Percentiles rank a stretch among this genome's conserved stretches.
phyloP scores from a whole-genome alignment of 306 rosid species.

The peach (Prunus persica) region Prunus_persica_NCBIv2 NC_034012.1:16728501-16729000 shows the following conservation, averaged over 20 bases:
- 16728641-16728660: not conserved
- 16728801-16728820: not conserved
- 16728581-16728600: not conserved
- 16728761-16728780: not conserved
- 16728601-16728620: not conserved
- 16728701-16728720: too few relatives aligned
- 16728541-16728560: not conserved
- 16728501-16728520: too few relatives aligned
- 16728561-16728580: not conserved
- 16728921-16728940: slow-evolving; percentile 54
- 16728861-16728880: slow-evolving; percentile 26
- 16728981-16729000: slow-evolving; percentile 63
- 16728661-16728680: too few relatives aligned
- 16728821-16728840: slow-evolving; percentile 35
- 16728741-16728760: not conserved
- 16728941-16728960: slow-evolving; percentile 65
- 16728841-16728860: slow-evolving; percentile 38
- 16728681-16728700: too few relatives aligned
- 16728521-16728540: not conserved
- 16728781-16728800: not conserved
- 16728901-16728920: slow-evolving; percentile 37
- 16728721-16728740: too few relatives aligned
- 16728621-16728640: not conserved
- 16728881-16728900: slow-evolving; percentile 47
- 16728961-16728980: slow-evolving; percentile 61